Evolutionary conservation across 495 filamentous ascomycete genomes (phyloP).

Genomic region (Trichoderma virens): DNA sequence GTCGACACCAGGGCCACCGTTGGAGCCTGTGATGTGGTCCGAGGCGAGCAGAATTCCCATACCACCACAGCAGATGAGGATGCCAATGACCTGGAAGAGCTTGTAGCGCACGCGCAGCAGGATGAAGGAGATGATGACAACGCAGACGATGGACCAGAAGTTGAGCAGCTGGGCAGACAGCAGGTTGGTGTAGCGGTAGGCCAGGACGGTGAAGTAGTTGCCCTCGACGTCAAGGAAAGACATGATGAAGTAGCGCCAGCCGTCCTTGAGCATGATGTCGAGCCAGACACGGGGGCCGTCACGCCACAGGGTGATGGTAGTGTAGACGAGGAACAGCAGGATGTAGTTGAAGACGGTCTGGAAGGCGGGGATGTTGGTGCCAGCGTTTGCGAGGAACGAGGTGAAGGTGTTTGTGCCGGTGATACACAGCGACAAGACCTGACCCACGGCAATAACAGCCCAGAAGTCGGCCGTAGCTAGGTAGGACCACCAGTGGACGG

Average conservation of each 20-base stretch:
- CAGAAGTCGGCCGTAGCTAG: slow-evolving; percentile 82
- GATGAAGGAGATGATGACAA: slow-evolving; percentile 75
- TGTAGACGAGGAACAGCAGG: slow-evolving; percentile 75
- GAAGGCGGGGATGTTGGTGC: slow-evolving; percentile 89
- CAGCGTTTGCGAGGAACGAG: slow-evolving; percentile 55
- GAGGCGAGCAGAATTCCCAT: slow-evolving; percentile 83
- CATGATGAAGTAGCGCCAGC: slow-evolving; percentile 93
- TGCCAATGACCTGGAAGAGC: slow-evolving; percentile 71
- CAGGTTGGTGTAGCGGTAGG: slow-evolving; percentile 86
- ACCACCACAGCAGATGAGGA: slow-evolving; percentile 84
- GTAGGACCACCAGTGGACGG: slow-evolving; percentile 68
- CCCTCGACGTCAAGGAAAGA: slow-evolving; percentile 91
- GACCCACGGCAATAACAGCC: slow-evolving; percentile 71
- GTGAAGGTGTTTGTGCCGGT: slow-evolving; percentile 86
- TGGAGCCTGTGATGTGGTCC: slow-evolving; percentile 70
- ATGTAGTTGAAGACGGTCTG: slow-evolving; percentile 94
- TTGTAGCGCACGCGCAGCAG: slow-evolving; percentile 86
- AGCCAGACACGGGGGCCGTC: slow-evolving; percentile 70
- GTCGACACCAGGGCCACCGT: slow-evolving; percentile 54
- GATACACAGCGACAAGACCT: slow-evolving; percentile 80
- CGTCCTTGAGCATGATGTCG: slow-evolving; percentile 53
- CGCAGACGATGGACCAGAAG: slow-evolving; percentile 96
- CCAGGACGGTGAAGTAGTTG: slow-evolving; percentile 95
- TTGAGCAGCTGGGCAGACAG: slow-evolving; percentile 91
- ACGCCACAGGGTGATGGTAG: slow-evolving; percentile 70